A percentile compares a stretch with the other conserved stretches of the same genome.
These are phyloP conservation scores for Priceomyces castillae DNA, from an alignment of 805 yeast genomes.

Conservation along the genomic window DNA sequence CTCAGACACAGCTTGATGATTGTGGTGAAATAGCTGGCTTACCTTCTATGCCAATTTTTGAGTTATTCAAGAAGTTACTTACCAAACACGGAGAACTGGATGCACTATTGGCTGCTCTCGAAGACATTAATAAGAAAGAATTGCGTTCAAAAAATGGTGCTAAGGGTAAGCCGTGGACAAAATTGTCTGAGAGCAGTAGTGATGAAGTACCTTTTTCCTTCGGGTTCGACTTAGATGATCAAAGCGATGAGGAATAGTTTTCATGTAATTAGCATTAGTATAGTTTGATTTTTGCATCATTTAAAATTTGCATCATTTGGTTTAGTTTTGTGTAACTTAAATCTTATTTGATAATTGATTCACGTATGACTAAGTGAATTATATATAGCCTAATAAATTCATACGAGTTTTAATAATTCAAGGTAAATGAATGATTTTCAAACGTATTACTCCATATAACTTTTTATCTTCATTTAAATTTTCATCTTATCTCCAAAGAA, in stretches of 20 bases:
- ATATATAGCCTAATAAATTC: too few species aligned
- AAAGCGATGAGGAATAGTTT: constrained; percentile 19
- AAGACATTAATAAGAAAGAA: constrained; percentile 20
- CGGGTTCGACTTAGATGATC: constrained; percentile 28
- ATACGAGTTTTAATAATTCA: too few species aligned
- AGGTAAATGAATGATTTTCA: too few species aligned
- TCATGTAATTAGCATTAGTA: too few species aligned
- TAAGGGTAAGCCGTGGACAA: constrained; percentile 54
- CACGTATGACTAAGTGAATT: not conserved
- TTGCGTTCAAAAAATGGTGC: constrained; percentile 26
- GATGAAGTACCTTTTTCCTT: constrained; percentile 23
- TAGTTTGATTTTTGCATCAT: too few species aligned
- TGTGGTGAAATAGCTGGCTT: constrained; percentile 53
- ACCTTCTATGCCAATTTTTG: constrained; percentile 57
- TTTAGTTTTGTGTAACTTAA: constrained; percentile 3
- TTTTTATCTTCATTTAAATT: not conserved
- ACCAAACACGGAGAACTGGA: constrained; percentile 34
- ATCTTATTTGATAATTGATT: too few species aligned
- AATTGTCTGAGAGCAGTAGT: constrained; percentile 23
- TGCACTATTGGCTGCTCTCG: constrained; percentile 31
- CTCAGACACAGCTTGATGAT: constrained; percentile 49
- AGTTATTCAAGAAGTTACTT: constrained; percentile 55
- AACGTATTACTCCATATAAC: too few species aligned
- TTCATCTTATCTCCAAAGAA: not conserved
- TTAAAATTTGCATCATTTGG: not conserved